phyloP scores from a whole-genome alignment of 176 grass and related monocot genomes.

The Oryza longistaminata region DNA sequence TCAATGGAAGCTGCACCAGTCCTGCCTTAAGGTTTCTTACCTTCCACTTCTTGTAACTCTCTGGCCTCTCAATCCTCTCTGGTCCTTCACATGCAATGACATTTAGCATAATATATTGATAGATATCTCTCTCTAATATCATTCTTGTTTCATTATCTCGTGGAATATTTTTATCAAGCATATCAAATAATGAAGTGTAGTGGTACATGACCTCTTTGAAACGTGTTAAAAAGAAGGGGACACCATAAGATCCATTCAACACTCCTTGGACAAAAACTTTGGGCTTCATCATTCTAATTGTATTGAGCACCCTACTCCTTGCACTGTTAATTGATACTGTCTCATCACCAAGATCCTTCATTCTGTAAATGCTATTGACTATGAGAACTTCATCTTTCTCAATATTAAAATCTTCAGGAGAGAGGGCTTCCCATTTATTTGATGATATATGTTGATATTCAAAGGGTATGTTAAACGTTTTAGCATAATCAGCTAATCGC shows the following conservation, averaged over 20 bases:
- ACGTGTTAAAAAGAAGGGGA: conserved; percentile 42
- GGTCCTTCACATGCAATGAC: conserved; percentile 44
- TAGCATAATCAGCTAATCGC: conserved; percentile 60
- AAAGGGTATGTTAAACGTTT: conserved; percentile 61
- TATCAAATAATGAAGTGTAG: conserved; percentile 35
- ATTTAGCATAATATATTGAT: conserved; percentile 19
- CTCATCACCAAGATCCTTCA: conserved; percentile 45
- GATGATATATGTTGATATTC: conserved; percentile 56
- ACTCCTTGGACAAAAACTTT: conserved; percentile 30
- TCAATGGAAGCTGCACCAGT: conserved; percentile 41
- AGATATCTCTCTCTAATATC: conserved; percentile 28
- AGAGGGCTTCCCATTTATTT: conserved; percentile 53
- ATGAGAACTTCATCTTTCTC: conserved; percentile 34
- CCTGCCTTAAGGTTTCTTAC: conserved; percentile 12
- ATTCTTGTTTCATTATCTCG: conserved; percentile 35
- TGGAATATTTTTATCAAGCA: conserved; percentile 18
- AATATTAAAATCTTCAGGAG: conserved; percentile 30
- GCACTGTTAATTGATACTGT: conserved; percentile 32
- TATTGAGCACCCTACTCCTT: conserved; percentile 37
- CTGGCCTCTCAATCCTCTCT: conserved; percentile 39
- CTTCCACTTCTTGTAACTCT: conserved; percentile 41
- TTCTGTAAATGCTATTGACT: conserved; percentile 32
- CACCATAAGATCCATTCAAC: conserved; percentile 37
- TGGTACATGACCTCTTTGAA: conserved; percentile 45
- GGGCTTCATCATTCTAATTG: conserved; percentile 40